Evolutionary conservation across 129 eudicot species (phyloP).

Genomic region (Solidago caesia): DNA sequence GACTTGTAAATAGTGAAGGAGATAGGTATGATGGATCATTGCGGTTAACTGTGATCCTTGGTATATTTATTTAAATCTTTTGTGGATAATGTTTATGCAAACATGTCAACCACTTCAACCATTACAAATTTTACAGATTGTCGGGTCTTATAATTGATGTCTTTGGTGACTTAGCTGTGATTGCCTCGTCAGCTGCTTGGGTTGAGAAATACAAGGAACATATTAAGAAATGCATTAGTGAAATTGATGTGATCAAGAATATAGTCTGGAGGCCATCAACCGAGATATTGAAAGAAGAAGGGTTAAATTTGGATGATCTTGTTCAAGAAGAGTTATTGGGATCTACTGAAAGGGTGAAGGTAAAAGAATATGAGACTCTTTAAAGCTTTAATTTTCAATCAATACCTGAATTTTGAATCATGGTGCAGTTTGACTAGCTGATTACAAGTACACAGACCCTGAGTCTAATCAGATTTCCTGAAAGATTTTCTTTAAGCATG

Average conservation of each 20-base stretch:
- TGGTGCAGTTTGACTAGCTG: no score
- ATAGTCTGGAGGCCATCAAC: constrained; percentile 83
- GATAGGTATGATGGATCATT: constrained; percentile 51
- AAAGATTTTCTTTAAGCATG: no score
- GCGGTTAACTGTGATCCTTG: neutral
- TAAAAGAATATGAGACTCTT: constrained; percentile 18
- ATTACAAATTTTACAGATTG: constrained; percentile 44
- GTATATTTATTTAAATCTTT: neutral
- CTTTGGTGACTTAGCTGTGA: constrained; percentile 79
- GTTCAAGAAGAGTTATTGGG: constrained; percentile 37
- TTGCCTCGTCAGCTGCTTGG: constrained; percentile 99
- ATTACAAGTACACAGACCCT: no score
- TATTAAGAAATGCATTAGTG: constrained; percentile 57
- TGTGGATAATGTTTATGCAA: neutral
- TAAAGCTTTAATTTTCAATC: constrained; percentile 5
- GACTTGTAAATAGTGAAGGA: constrained; percentile 98
- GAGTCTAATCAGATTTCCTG: no score
- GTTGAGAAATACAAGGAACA: constrained; percentile 82
- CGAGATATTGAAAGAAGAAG: constrained; percentile 93
- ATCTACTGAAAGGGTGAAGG: constrained; percentile 61
- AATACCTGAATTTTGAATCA: neutral
- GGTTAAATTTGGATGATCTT: constrained; percentile 51
- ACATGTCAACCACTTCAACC: neutral
- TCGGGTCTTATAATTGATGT: constrained; percentile 94
- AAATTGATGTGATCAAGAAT: constrained; percentile 39